Conservation (phyloP, 176 grass and related monocot genomes). For the Coix lacrymajobi region DNA sequence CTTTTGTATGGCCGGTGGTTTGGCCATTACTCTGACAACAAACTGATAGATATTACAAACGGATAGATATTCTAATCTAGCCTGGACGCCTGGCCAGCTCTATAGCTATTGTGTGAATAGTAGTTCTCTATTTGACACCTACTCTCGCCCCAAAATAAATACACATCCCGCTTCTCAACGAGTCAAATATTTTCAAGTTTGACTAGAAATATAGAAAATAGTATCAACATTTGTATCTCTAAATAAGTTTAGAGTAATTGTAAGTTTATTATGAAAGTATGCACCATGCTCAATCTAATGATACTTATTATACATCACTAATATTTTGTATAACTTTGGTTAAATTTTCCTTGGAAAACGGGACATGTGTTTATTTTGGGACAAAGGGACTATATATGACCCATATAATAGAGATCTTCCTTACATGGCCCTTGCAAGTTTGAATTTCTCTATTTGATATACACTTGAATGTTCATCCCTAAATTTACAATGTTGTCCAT, state of each 20-base stretch:
- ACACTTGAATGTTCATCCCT: neutral
- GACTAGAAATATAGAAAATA: no score
- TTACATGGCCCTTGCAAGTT: neutral
- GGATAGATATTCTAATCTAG: neutral
- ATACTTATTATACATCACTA: no score
- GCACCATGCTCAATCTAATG: no score
- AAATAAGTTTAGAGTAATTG: no score
- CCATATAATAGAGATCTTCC: neutral
- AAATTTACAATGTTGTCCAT: neutral
- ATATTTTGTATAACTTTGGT: no score
- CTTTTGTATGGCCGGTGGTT: neutral
- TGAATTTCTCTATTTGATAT: neutral
- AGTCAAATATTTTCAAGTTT: no score
- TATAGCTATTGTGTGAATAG: neutral
- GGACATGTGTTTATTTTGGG: no score
- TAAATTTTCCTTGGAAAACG: no score
- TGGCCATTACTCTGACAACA: neutral
- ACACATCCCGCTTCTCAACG: no score
- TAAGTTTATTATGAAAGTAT: no score
- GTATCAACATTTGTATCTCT: no score
- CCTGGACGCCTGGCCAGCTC: neutral
- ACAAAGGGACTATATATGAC: neutral
- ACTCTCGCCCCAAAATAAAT: no score
- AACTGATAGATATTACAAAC: neutral
- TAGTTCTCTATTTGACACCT: neutral